A percentile compares a stretch with the other conserved stretches of the same genome.
These are phyloP conservation scores for Polyrhizophydium stewartii DNA, from an alignment of 371 early-diverging fungal genomes.

Conservation along the genomic window DNA sequence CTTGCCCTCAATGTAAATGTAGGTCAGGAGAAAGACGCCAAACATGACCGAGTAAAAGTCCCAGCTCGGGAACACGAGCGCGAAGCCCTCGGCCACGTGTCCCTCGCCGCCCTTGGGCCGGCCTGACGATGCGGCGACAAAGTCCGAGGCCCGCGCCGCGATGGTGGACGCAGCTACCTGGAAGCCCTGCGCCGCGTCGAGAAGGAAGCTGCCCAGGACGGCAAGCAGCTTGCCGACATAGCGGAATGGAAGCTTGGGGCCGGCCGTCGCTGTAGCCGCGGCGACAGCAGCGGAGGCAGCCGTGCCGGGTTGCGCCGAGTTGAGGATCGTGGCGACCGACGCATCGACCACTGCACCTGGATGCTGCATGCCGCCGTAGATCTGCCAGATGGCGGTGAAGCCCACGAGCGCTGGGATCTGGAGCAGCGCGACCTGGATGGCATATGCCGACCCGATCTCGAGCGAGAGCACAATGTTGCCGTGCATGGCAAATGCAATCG, in stretches of 20 bases:
- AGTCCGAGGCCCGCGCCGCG: not conserved
- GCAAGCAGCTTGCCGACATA: not conserved
- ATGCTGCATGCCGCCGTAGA: no score
- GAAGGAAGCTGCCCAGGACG: not conserved
- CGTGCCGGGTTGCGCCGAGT: no score
- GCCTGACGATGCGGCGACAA: not conserved
- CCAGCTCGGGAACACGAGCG: conserved; percentile 90
- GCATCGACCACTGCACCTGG: no score
- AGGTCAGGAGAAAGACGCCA: conserved; percentile 73
- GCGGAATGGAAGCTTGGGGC: not conserved
- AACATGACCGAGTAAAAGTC: conserved; percentile 84
- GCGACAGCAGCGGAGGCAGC: not conserved
- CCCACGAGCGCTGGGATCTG: conserved; percentile 92
- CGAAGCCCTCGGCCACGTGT: conserved; percentile 37
- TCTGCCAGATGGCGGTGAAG: conserved; percentile 30
- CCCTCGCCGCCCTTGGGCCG: not conserved
- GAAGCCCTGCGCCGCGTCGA: not conserved
- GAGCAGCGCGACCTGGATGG: conserved; percentile 90
- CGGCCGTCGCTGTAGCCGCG: not conserved
- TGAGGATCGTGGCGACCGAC: no score
- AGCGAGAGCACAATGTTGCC: conserved; percentile 91
- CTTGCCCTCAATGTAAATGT: conserved; percentile 91
- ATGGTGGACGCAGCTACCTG: not conserved
- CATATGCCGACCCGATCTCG: conserved; percentile 96
- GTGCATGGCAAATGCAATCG: conserved; percentile 89